Evolutionary conservation across 176 grass and related monocot species (phyloP).

Genomic region (Echinochloa phyllopogon): DNA sequence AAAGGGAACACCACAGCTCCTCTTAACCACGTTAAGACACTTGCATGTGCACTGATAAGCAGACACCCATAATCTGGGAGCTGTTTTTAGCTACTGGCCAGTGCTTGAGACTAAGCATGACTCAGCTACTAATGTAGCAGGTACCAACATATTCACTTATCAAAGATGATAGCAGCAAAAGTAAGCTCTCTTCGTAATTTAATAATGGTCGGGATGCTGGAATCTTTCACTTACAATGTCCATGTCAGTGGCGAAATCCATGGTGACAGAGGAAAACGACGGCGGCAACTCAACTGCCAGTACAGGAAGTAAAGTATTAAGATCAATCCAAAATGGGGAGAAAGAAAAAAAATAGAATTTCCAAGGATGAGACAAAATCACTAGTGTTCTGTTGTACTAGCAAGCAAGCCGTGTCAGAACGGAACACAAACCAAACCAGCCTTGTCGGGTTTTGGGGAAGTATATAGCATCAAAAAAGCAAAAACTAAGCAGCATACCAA

Average conservation of each 20-base stretch:
- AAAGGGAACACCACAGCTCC: not conserved
- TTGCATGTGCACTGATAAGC: not conserved
- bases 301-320: conserved; percentile 31
- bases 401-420: not conserved
- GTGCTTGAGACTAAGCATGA: conserved; percentile 1
- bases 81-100: not conserved
- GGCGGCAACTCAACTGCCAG: conserved; percentile 70
- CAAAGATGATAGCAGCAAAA: not conserved
- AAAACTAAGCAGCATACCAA: conserved; percentile 8
- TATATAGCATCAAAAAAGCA: not conserved
- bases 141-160: conserved; percentile 22
- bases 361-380: conserved; percentile 28
- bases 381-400: not conserved
- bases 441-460: not conserved
- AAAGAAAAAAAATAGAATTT: not conserved
- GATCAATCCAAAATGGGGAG: not conserved
- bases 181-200: not conserved
- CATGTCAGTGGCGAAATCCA: conserved; percentile 65
- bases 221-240: conserved; percentile 69
- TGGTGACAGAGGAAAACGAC: conserved; percentile 83
- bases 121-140: conserved; percentile 4
- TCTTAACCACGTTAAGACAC: not conserved
- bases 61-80: not conserved
- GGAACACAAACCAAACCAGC: not conserved
- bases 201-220: conserved; percentile 4